A percentile compares a stretch with the other conserved stretches of the same genome.
Conservation (phyloP, 768 basidiomycete genomes). For the Tremella yokohamensis region DNA sequence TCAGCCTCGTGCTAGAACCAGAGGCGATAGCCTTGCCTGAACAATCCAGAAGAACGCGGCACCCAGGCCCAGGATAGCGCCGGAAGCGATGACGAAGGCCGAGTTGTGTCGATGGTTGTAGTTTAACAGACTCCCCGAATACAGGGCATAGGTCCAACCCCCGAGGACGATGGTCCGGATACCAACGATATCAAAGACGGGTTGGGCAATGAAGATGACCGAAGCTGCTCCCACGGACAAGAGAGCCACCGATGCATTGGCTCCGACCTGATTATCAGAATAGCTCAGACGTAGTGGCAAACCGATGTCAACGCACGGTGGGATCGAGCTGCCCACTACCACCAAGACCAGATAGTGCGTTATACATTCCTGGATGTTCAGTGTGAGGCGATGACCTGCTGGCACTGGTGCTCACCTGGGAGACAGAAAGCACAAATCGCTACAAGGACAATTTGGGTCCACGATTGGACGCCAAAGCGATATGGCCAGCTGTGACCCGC, state of each 20-base stretch:
- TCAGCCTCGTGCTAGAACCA: too few relatives aligned
- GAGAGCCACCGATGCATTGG: slow-evolving; percentile 9
- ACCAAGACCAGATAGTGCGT: slow-evolving; percentile 6
- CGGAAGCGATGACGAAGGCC: slow-evolving; percentile 10
- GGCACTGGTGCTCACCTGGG: too few relatives aligned
- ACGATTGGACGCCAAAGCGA: slow-evolving; percentile 7
- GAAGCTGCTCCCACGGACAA: slow-evolving; percentile 8
- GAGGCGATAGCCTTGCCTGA: neutral
- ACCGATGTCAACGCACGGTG: neutral
- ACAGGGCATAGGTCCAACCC: slow-evolving; percentile 11
- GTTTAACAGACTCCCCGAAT: slow-evolving; percentile 5
- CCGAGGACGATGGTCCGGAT: slow-evolving; percentile 8
- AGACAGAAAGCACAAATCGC: slow-evolving; percentile 1
- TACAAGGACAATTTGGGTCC: slow-evolving; percentile 9
- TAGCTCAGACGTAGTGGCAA: neutral
- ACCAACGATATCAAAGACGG: slow-evolving; percentile 10
- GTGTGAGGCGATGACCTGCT: too few relatives aligned
- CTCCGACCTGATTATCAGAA: slow-evolving; percentile 8
- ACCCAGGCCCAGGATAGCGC: slow-evolving; percentile 6
- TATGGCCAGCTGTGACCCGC: slow-evolving; percentile 2
- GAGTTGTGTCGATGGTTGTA: slow-evolving; percentile 7
- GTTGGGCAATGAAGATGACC: slow-evolving; percentile 9
- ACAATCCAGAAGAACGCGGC: slow-evolving; percentile 11
- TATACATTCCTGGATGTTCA: slow-evolving; percentile 5
- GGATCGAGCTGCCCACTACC: slow-evolving; percentile 10